Evolutionary conservation across 495 filamentous ascomycete species (phyloP).

Genomic region (Cercophora scortea): DNA sequence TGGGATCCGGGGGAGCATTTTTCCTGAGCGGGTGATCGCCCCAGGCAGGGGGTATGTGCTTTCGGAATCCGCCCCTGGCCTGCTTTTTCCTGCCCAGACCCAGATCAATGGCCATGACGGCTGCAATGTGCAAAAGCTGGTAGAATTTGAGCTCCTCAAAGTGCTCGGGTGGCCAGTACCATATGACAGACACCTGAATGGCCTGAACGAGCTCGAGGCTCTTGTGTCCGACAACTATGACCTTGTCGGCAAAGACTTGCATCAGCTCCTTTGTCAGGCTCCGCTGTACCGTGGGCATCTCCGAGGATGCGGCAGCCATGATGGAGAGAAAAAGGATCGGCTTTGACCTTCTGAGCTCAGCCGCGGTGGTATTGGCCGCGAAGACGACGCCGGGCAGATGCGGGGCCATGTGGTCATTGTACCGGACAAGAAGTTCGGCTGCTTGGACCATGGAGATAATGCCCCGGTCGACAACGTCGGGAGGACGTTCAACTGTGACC

Average conservation of each 20-base stretch:
- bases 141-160: conserved; percentile 89
- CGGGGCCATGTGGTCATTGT: conserved; percentile 56
- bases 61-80: conserved; percentile 24
- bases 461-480: conserved; percentile 65
- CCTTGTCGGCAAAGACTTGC: conserved; percentile 61
- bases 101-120: conserved; percentile 80
- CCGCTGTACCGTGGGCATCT: conserved; percentile 51
- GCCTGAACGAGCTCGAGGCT: conserved; percentile 81
- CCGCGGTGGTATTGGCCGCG: conserved; percentile 53
- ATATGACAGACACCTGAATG: conserved; percentile 60
- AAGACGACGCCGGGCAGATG: conserved; percentile 79
- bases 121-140: conserved; percentile 76
- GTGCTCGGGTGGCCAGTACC: conserved; percentile 78
- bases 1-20: conserved; percentile 45
- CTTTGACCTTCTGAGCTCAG: conserved; percentile 59
- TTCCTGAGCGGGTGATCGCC: conserved; percentile 43
- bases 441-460: conserved; percentile 58
- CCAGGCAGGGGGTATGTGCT: conserved; percentile 33
- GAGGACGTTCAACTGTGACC: conserved; percentile 19
- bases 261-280: conserved; percentile 63
- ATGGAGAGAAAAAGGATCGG: conserved; percentile 79
- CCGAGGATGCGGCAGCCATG: conserved; percentile 58
- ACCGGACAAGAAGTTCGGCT: conserved; percentile 57
- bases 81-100: conserved; percentile 58
- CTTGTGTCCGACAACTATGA: conserved; percentile 73